A percentile compares a stretch with the other conserved stretches of the same genome.
phyloP scores from a whole-genome alignment of 805 yeast genomes.

The Pichia membranifaciens region DNA sequence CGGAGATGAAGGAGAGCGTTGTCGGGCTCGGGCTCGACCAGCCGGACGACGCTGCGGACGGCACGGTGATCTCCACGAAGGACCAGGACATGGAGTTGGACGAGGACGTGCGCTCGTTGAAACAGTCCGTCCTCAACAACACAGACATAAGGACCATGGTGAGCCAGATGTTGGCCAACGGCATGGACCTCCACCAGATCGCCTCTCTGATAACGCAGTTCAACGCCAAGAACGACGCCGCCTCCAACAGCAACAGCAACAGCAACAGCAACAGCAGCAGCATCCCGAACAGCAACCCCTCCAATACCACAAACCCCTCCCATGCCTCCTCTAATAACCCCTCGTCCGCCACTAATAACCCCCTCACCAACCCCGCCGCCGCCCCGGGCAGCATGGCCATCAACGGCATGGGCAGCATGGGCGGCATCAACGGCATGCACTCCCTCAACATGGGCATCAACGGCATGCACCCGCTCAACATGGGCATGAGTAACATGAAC shows the following conservation, averaged over 20 bases:
- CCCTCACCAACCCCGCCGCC: too few relatives aligned
- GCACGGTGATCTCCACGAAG: not conserved
- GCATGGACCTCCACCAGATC: constrained; percentile 32
- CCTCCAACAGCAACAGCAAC: constrained; percentile 14
- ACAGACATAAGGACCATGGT: constrained; percentile 20
- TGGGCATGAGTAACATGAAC: not conserved
- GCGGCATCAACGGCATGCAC: too few relatives aligned
- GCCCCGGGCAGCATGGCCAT: too few relatives aligned
- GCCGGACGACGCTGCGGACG: too few relatives aligned
- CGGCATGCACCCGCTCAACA: too few relatives aligned
- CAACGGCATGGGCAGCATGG: too few relatives aligned
- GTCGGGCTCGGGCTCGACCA: not conserved
- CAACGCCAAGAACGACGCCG: constrained; percentile 13
- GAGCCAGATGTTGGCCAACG: constrained; percentile 31
- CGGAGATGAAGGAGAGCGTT: constrained; percentile 31
- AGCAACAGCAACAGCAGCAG: constrained; percentile 1
- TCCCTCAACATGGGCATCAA: too few relatives aligned
- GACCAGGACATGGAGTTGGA: not conserved
- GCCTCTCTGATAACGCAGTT: constrained; percentile 26
- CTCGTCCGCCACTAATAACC: too few relatives aligned
- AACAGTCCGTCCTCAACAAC: not conserved
- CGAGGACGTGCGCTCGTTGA: not conserved
- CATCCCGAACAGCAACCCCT: not conserved
- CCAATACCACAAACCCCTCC: too few relatives aligned
- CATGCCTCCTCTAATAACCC: too few relatives aligned